Conservation (phyloP, 2,329 filamentous ascomycete genomes). For the Fusarium lateritium region DNA sequence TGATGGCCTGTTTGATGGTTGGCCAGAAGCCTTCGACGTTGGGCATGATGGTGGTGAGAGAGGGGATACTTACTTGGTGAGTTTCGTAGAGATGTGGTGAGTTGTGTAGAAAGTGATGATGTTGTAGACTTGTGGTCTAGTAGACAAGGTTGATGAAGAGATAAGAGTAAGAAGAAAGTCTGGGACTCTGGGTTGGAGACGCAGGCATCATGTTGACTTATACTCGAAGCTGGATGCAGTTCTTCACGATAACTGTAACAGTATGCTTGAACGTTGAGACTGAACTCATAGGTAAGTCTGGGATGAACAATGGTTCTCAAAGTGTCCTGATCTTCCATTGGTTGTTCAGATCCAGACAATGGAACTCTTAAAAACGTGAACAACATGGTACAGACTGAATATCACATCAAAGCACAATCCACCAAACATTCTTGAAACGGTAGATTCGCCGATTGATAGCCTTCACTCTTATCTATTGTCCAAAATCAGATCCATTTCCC, state of each 20-base stretch:
- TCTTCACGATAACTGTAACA: background rate
- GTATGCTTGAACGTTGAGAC: background rate
- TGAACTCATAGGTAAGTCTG: background rate
- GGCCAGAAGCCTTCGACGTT: slow-evolving; percentile 23
- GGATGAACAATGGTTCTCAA: background rate
- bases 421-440: background rate
- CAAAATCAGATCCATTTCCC: background rate
- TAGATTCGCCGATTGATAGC: background rate
- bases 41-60: slow-evolving; percentile 4
- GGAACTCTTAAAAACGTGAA: background rate
- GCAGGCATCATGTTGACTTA: background rate
- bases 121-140: background rate
- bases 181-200: background rate
- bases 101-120: background rate
- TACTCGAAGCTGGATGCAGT: background rate
- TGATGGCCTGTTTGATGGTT: slow-evolving; percentile 11
- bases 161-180: background rate
- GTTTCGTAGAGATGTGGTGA: background rate
- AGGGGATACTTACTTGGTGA: background rate
- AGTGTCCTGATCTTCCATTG: too few species aligned
- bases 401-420: background rate
- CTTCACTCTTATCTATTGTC: slow-evolving; percentile 4
- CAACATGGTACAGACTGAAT: background rate
- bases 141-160: background rate
- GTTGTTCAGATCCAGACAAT: background rate